These are phyloP conservation scores for Chamaecrista fasciculata DNA, from an alignment of 306 rosid genomes.

Conservation along the genomic window DNA sequence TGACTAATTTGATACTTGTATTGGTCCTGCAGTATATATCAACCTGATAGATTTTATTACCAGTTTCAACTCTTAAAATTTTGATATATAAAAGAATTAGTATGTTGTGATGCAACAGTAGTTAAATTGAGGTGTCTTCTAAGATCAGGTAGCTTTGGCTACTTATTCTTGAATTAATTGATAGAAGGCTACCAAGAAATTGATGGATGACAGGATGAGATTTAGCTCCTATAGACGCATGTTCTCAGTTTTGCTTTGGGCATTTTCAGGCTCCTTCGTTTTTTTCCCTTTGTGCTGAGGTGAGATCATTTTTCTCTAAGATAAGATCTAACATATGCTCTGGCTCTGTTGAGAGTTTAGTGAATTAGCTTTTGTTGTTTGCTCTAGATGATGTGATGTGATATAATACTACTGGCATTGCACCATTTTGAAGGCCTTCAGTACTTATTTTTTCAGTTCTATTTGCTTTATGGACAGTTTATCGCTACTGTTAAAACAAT, in stretches of 20 bases:
- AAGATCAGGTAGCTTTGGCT: constrained; percentile 25
- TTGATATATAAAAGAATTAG: neutral
- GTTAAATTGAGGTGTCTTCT: constrained; percentile 11
- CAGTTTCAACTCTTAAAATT: constrained; percentile 13
- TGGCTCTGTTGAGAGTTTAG: neutral
- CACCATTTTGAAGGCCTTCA: constrained; percentile 18
- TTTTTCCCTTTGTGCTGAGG: constrained; percentile 24
- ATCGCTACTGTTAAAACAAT: neutral
- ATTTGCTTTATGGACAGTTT: neutral
- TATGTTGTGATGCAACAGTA: constrained; percentile 10
- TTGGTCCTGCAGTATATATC: neutral
- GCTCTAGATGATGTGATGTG: constrained; percentile 13
- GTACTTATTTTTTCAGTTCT: constrained; percentile 13
- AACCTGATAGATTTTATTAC: neutral
- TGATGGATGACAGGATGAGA: constrained; percentile 20
- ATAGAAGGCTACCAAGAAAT: neutral
- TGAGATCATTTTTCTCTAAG: constrained; percentile 26
- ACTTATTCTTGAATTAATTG: constrained; percentile 25
- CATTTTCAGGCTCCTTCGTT: constrained; percentile 36
- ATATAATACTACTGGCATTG: constrained; percentile 21
- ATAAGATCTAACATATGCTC: constrained; percentile 6
- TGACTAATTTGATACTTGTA: neutral
- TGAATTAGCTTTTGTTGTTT: constrained; percentile 11
- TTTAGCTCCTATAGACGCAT: constrained; percentile 27
- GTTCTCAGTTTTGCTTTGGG: constrained; percentile 31